Evolutionary conservation across 179 eudicot genomes (phyloP), one percentile per base, ranked within the genome.

Genomic region (Camellia oleifera): DNA sequence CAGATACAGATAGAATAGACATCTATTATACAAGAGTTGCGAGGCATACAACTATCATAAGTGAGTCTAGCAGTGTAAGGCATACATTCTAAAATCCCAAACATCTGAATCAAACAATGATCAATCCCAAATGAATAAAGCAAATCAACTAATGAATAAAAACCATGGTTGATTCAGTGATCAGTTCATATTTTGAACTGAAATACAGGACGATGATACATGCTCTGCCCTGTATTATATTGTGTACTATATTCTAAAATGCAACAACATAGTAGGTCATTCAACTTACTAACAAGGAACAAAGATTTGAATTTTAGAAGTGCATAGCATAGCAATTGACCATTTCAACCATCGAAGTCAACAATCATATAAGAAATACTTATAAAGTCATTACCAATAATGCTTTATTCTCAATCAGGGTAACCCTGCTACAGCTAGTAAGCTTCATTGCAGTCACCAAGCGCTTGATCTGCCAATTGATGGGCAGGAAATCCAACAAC

Each of bases 401-500:
- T 67, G 97, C 86, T 89, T 81, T 93, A 81, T 97, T 90, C 85
- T 97, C 99, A 75, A 94, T 83, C 69, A 97, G 66, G 74, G 93
- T 82, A 74, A 86, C 78, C 84, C 99, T 90, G 83, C 97, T 91
- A 85, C 93, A 92, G 72, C 84, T 92, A 75, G 91, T 83, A 74
- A 97, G 97, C 89, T 93, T 97, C 97, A 97, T 91, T 52, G 92
- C 89, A 77, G 88, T 97, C 81, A 94, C 95, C 84, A 97, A 83
- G 65, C 99, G 92, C 80, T 88, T 93, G 86, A 97, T 86, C 86
- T 97, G 99, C 99, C 99, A 94, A 63, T 87, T 79, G 74, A 91
- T 81, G 54, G 95, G 84, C 69, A 88, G 77, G 23, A 88, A 89
- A 81, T 88, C 90, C 68, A 88, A 83, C 84, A 97, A 79, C 86